Evolutionary conservation across 2,329 filamentous ascomycete genomes (phyloP), one percentile per base, ranked within the genome.

Genomic region (Fusarium duplospermum): DNA sequence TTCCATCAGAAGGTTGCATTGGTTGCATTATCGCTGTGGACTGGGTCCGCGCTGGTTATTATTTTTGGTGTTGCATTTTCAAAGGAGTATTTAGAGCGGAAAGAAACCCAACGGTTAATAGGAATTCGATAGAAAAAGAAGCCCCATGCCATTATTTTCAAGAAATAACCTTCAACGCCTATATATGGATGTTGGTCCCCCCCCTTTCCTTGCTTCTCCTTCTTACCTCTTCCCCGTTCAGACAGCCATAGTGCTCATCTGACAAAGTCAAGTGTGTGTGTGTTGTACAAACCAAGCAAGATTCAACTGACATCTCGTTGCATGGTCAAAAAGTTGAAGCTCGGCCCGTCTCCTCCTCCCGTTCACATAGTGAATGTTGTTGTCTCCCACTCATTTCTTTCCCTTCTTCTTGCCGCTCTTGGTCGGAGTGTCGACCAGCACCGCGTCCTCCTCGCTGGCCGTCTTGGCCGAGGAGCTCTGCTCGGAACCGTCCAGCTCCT

Each of bases 401-500:
- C 86, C 87, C 45, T 64, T 71, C 86, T 91, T 92, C 87, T 91
- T 92, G 86, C 77, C 76, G 66, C 89, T 91, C 85, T 90, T 88
- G 61, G 83, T 80, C n/a, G 86, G 83, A 9, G 83, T 83, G 78
- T 96, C 93, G 58, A 97, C 94, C 72, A 97, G 84, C 27, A 97
- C 93, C 20, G 91, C 90, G 80, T 84, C 83, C 36, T 84, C 83
- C 67, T 83, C 82, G 56, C 80, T 82, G 24, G 76, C 71, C 72
- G 71, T 81, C 74, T 78, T 82, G 70, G 81, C 82, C 16, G 85
- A 83, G 36, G 85, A 82, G 54, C 80, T 83, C 76, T 86, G 84
- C 70, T 89, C 87, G 72, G 88, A 90, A 29, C 89, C 89, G 64
- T 95, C 93, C 57, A 98, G 86, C 86, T 98, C 95, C 83, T 93